Conservation (phyloP, 352 stramenopile genomes). For the Pythium aristosporum region DNA sequence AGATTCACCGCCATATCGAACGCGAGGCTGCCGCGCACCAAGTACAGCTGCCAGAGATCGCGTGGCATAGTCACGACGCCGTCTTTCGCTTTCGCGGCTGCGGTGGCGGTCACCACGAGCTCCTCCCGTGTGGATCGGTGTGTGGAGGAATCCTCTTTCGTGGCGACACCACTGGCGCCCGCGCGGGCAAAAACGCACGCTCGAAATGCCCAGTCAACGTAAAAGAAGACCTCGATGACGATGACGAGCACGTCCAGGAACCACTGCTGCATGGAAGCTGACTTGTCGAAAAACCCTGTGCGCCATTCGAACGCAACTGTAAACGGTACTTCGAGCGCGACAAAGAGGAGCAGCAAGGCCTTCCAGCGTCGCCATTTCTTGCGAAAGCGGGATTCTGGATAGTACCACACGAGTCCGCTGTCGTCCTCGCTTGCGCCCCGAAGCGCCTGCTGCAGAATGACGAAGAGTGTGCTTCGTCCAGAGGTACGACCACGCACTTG, state of each 20-base stretch:
- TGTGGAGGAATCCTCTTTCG: constrained; percentile 8
- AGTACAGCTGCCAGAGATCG: constrained; percentile 33
- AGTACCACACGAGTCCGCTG: constrained; percentile 6
- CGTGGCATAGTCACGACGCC: constrained; percentile 10
- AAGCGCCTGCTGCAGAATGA: constrained; percentile 8
- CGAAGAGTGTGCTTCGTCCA: constrained; percentile 14
- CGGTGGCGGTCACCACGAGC: not conserved
- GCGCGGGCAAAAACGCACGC: constrained; percentile 43
- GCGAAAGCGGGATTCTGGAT: constrained; percentile 11
- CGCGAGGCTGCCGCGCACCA: constrained; percentile 32
- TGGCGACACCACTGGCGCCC: not conserved
- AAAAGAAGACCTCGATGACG: constrained; percentile 62
- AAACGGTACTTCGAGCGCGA: constrained; percentile 23
- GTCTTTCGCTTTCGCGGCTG: constrained; percentile 8
- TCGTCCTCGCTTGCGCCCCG: not conserved
- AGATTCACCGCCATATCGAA: constrained; percentile 34
- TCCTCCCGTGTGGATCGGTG: constrained; percentile 17
- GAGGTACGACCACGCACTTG: not conserved
- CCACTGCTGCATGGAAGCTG: constrained; percentile 30
- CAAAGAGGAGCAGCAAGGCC: constrained; percentile 11
- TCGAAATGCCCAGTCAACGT: constrained; percentile 46
- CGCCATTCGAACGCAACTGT: constrained; percentile 25
- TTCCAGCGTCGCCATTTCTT: constrained; percentile 22
- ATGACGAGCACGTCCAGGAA: constrained; percentile 32
- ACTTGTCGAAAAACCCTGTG: constrained; percentile 21